Conservation (phyloP, 2,329 filamentous ascomycete genomes). For the Nemania serpens region DNA sequence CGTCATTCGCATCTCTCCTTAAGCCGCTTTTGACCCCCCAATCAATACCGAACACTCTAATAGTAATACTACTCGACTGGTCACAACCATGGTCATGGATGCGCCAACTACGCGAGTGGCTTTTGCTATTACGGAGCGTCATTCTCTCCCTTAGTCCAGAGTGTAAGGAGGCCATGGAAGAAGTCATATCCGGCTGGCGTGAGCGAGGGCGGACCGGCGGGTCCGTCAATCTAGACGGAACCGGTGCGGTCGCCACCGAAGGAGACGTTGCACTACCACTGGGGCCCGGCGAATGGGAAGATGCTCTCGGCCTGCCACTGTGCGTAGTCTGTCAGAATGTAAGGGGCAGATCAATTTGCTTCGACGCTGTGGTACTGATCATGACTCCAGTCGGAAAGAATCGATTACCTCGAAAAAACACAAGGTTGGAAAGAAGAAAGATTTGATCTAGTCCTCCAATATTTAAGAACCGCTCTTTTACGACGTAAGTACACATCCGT, state of each 20-base stretch:
- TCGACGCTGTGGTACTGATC: conserved; percentile 26
- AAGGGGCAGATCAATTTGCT: conserved; percentile 43
- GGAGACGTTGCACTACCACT: conserved; percentile 74
- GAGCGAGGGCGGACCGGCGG: conserved; percentile 72
- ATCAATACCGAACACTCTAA: conserved; percentile 81
- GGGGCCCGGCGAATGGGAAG: conserved; percentile 91
- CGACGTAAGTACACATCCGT: conserved; percentile 64
- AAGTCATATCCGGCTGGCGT: conserved; percentile 79
- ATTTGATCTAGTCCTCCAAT: conserved; percentile 95
- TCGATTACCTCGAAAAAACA: conserved; percentile 87
- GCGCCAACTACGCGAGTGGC: conserved; percentile 85
- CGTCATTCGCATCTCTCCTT: conserved; percentile 80
- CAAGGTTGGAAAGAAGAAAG: conserved; percentile 94
- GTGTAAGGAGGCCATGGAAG: conserved; percentile 82
- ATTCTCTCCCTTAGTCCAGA: conserved; percentile 74
- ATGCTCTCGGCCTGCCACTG: conserved; percentile 81
- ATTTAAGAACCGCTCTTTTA: conserved; percentile 84
- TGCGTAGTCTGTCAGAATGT: conserved; percentile 97
- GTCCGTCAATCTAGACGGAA: conserved; percentile 66
- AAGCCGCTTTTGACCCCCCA: conserved; percentile 82
- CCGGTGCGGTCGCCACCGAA: conserved; percentile 62
- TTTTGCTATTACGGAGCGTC: conserved; percentile 79
- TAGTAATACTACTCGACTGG: conserved; percentile 96
- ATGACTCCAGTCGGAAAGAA: conserved; percentile 72
- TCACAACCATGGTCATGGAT: conserved; percentile 92